A percentile compares a stretch with the other conserved stretches of the same genome.
Conservation (phyloP, 257 asterid genomes). For the Fraxinus americana region DNA sequence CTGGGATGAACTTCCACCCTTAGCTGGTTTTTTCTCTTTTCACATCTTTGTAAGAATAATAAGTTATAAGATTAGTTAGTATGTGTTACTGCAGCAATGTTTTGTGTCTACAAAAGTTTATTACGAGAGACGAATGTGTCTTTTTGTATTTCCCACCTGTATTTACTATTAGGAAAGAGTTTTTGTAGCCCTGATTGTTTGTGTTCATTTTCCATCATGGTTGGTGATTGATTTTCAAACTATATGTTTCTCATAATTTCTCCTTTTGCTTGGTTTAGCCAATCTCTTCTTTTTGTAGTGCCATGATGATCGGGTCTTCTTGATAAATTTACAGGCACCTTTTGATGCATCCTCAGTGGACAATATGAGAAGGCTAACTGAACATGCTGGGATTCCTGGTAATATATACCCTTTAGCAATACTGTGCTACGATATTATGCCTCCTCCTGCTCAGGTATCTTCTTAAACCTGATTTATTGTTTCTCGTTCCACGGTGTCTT, state of each 20-base stretch:
- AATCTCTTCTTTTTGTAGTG: neutral
- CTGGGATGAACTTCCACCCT: neutral
- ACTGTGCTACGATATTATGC: conserved; percentile 78
- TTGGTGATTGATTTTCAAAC: conserved; percentile 5
- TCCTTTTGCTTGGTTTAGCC: conserved; percentile 1
- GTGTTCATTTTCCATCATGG: neutral
- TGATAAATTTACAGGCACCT: conserved; percentile 57
- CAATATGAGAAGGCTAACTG: conserved; percentile 86
- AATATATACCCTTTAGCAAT: conserved; percentile 74
- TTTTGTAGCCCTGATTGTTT: neutral
- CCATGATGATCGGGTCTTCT: conserved; percentile 24
- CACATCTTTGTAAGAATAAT: neutral
- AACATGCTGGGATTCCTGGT: conserved; percentile 78
- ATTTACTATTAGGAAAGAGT: neutral
- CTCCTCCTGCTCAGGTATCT: conserved; percentile 78
- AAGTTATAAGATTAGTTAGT: neutral
- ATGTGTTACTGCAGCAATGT: neutral
- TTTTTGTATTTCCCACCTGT: neutral
- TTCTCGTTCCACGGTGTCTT: neutral
- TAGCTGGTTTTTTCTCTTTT: neutral
- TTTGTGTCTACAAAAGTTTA: neutral
- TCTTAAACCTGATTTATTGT: neutral
- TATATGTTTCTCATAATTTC: neutral
- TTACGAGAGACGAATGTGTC: neutral
- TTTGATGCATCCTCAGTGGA: conserved; percentile 74